Conservation (phyloP, 371 early-diverging fungal species). For the Gilbertella persicaria region DNA sequence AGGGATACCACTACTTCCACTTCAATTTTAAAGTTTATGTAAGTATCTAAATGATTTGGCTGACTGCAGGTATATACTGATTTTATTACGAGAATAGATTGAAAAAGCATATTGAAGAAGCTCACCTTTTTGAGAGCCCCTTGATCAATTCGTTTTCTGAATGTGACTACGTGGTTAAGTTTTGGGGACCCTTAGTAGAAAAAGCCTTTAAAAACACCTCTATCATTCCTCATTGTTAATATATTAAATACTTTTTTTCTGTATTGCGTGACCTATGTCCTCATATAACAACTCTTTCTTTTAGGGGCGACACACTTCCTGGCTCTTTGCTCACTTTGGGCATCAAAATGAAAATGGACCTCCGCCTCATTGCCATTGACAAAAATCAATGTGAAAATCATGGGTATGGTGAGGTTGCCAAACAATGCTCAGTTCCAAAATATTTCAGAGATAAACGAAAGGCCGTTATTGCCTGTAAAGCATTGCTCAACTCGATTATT, state of each 20-base stretch:
- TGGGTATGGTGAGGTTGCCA: constrained; percentile 18
- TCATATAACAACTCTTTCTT: constrained; percentile 18
- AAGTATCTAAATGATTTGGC: constrained; percentile 18
- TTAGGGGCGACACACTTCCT: constrained; percentile 18
- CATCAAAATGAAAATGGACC: constrained; percentile 22
- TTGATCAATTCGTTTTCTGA: constrained; percentile 14
- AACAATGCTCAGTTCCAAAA: constrained; percentile 11
- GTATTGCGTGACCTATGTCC: constrained; percentile 15
- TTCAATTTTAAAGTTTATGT: constrained; percentile 15
- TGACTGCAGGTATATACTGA: constrained; percentile 18
- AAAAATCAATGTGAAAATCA: constrained; percentile 8
- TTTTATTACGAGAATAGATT: constrained; percentile 20
- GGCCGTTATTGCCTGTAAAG: constrained; percentile 13
- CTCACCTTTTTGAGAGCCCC: constrained; percentile 14
- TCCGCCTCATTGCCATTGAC: constrained; percentile 10
- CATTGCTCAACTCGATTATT: constrained; percentile 17
- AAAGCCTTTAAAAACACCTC: constrained; percentile 15
- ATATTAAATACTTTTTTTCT: constrained; percentile 11
- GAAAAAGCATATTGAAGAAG: constrained; percentile 19
- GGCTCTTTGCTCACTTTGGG: constrained; percentile 11
- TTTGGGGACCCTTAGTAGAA: constrained; percentile 20
- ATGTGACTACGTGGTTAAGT: constrained; percentile 12
- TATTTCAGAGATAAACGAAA: constrained; percentile 20
- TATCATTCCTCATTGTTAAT: constrained; percentile 21
- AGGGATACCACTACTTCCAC: constrained; percentile 6